These are phyloP conservation scores for Debaryomyces castellii DNA, from an alignment of 805 yeast species.

Conservation along the genomic window DNA sequence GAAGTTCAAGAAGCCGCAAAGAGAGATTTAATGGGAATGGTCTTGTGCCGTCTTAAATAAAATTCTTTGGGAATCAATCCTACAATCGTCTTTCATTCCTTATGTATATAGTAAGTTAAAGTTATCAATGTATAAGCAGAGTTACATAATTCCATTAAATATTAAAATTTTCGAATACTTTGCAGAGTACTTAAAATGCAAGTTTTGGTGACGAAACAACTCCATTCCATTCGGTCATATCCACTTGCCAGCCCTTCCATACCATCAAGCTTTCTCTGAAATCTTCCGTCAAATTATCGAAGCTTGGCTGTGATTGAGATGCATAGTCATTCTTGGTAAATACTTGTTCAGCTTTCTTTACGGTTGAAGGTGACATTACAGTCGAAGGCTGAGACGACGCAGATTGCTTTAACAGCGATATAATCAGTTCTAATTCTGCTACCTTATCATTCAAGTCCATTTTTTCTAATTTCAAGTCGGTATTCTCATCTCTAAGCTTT, in stretches of 20 bases:
- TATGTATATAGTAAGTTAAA: conserved; percentile 7
- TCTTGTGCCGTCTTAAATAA: conserved; percentile 72
- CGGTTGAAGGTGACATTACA: conserved; percentile 5
- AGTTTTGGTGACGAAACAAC: conserved; percentile 48
- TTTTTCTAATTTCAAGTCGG: conserved; percentile 37
- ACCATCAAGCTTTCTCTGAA: conserved; percentile 58
- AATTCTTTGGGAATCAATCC: neutral
- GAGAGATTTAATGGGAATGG: conserved; percentile 69
- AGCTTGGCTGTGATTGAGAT: conserved; percentile 20
- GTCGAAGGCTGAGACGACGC: conserved; percentile 5
- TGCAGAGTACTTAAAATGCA: conserved; percentile 15
- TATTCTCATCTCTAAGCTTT: conserved; percentile 40
- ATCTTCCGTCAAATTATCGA: conserved; percentile 40
- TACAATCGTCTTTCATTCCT: neutral
- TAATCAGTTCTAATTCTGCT: conserved; percentile 24
- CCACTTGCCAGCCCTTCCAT: conserved; percentile 86
- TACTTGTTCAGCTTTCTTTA: conserved; percentile 28
- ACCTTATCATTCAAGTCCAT: conserved; percentile 40
- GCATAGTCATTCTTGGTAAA: conserved; percentile 32
- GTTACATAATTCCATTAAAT: neutral
- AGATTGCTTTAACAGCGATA: conserved; percentile 11
- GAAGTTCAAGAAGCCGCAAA: conserved; percentile 87
- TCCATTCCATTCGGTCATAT: conserved; percentile 81
- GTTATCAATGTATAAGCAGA: neutral
- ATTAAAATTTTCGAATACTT: neutral